Conservation (phyloP, 306 rosid genomes). For the Prunus armeniaca region DNA sequence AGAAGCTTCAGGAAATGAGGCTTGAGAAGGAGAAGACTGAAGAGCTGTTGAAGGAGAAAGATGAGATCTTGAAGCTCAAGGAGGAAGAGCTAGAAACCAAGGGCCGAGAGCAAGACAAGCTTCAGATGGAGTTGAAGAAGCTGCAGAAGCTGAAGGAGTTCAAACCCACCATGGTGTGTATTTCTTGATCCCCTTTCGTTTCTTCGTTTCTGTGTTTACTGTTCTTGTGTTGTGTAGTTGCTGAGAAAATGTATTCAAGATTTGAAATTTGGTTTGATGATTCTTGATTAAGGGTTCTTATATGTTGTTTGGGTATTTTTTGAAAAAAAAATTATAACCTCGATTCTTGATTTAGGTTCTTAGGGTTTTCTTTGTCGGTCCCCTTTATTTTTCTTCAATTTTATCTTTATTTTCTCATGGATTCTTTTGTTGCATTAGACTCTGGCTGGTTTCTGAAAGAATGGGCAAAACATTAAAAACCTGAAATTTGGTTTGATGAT, state of each 20-base stretch:
- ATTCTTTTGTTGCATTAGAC: not conserved
- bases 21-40: constrained; percentile 84
- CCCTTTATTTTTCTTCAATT: not conserved
- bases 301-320: not conserved
- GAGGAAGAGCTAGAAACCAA: constrained; percentile 67
- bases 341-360: not conserved
- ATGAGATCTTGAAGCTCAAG: constrained; percentile 62
- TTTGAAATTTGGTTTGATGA: not conserved
- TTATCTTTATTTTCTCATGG: not conserved
- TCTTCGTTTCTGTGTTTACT: not conserved
- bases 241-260: not conserved
- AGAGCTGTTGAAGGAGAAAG: constrained; percentile 70
- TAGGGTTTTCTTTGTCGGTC: not conserved
- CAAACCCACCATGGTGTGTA: constrained; percentile 74
- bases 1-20: constrained; percentile 49
- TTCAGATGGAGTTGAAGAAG: constrained; percentile 72
- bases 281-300: not conserved
- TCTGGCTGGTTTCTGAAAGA: not conserved
- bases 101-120: constrained; percentile 64
- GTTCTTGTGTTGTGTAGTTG: not conserved
- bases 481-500: not conserved
- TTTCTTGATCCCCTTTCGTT: not conserved
- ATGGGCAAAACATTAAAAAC: not conserved
- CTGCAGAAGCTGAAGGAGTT: constrained; percentile 85
- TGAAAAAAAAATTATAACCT: not conserved